These are phyloP conservation scores for Dryas integrifolia DNA, from an alignment of 331 rosid genomes.

Conservation along the genomic window DNA sequence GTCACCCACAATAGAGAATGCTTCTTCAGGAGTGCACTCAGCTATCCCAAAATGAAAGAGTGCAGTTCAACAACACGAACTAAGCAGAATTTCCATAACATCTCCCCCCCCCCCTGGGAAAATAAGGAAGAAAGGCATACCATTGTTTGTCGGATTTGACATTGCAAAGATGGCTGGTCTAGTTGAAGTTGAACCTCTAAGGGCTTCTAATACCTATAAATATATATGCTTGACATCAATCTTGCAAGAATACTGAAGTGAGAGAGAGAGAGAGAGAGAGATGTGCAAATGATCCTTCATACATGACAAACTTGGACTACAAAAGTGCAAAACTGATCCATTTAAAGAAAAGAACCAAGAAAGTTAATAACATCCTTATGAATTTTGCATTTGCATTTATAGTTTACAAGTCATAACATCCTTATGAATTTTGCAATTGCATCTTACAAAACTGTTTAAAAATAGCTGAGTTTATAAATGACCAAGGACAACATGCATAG, in stretches of 20 bases:
- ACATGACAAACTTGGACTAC: constrained; percentile 2
- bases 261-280: neutral
- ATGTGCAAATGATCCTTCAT: neutral
- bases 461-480: neutral
- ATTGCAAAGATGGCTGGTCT: constrained; percentile 98
- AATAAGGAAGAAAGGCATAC: constrained; percentile 31
- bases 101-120: neutral
- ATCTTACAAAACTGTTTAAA: neutral
- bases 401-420: neutral
- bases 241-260: constrained; percentile 16
- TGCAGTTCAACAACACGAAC: constrained; percentile 8
- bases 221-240: constrained; percentile 28
- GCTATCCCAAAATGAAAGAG: constrained; percentile 47
- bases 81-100: neutral
- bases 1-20: constrained; percentile 88
- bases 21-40: constrained; percentile 96
- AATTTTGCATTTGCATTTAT: neutral
- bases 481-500: neutral
- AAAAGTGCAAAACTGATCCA: neutral
- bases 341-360: neutral
- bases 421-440: neutral
- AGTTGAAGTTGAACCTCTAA: constrained; percentile 85
- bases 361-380: neutral
- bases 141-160: constrained; percentile 98
- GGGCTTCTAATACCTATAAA: constrained; percentile 82